These are phyloP conservation scores for Teratosphaeria viscida DNA, from an alignment of 2,329 filamentous ascomycete genomes.

Conservation along the genomic window DNA sequence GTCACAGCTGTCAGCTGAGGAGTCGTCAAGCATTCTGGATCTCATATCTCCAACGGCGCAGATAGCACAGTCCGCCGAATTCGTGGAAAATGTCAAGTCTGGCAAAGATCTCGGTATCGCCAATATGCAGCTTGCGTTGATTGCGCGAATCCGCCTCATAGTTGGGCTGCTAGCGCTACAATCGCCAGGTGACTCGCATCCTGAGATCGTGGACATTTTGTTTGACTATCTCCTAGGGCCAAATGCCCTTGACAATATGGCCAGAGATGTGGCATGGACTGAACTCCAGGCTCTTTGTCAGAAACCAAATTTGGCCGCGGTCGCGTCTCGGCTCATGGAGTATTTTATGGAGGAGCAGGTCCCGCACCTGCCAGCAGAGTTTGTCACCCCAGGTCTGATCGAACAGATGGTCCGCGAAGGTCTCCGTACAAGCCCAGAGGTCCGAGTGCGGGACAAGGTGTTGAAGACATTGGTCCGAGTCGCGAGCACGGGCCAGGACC, in stretches of 20 bases:
- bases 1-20: slow-evolving; percentile 2
- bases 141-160: neutral
- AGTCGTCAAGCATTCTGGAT: slow-evolving; percentile 10
- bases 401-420: neutral
- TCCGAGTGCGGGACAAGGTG: neutral
- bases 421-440: neutral
- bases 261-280: slow-evolving; percentile 60
- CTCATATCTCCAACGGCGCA: slow-evolving; percentile 15
- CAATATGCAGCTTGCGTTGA: neutral
- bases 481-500: neutral
- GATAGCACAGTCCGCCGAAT: slow-evolving; percentile 23
- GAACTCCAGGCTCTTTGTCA: slow-evolving; percentile 42
- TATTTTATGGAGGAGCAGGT: slow-evolving; percentile 46
- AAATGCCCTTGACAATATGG: slow-evolving; percentile 46
- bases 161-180: neutral
- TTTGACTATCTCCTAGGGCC: slow-evolving; percentile 66
- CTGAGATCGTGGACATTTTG: slow-evolving; percentile 45
- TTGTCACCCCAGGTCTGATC: slow-evolving; percentile 48
- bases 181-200: neutral
- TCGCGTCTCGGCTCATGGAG: slow-evolving; percentile 27
- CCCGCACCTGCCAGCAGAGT: slow-evolving; percentile 45
- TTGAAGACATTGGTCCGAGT: slow-evolving; percentile 8
- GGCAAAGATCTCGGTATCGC: neutral
- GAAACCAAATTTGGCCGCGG: slow-evolving; percentile 24
- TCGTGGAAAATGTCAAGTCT: neutral